phyloP scores from a whole-genome alignment of 768 basidiomycete species.

The Tulasnella sp. region DNA sequence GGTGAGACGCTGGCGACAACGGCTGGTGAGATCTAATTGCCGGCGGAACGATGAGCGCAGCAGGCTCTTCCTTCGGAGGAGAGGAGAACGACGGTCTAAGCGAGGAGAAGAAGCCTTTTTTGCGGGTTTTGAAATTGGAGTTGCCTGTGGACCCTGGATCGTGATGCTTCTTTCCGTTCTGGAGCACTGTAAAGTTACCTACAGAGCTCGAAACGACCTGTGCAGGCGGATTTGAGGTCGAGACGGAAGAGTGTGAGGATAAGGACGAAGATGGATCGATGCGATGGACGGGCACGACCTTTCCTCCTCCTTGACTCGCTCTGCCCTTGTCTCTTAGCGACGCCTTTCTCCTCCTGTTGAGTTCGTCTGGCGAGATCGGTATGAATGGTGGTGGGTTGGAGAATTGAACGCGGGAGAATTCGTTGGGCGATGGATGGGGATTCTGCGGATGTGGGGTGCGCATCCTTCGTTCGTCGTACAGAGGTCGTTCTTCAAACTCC shows the following conservation, averaged over 20 bases:
- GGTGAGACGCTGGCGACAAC: not conserved
- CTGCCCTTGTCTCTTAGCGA: constrained; percentile 2
- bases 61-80: too few relatives aligned
- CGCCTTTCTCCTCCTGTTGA: constrained; percentile 7
- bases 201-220: constrained; percentile 6
- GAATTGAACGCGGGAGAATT: constrained; percentile 10
- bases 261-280: constrained; percentile 13
- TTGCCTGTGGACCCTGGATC: too few relatives aligned
- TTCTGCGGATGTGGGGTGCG: too few relatives aligned
- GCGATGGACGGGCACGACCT: not conserved
- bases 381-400: constrained; percentile 9
- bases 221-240: constrained; percentile 10
- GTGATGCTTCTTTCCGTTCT: not conserved
- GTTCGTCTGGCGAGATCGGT: not conserved
- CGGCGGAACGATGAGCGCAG: not conserved
- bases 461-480: too few relatives aligned
- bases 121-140: not conserved
- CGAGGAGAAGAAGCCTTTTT: not conserved
- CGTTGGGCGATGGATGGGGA: constrained; percentile 29
- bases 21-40: not conserved
- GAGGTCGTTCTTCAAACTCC: too few relatives aligned
- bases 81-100: not conserved
- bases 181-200: not conserved
- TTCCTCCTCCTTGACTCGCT: not conserved
- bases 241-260: constrained; percentile 12